Percentiles rank a stretch among this genome's conserved stretches.
phyloP scores from a whole-genome alignment of 805 yeast genomes.

The Blastobotrys muscicola region DNA sequence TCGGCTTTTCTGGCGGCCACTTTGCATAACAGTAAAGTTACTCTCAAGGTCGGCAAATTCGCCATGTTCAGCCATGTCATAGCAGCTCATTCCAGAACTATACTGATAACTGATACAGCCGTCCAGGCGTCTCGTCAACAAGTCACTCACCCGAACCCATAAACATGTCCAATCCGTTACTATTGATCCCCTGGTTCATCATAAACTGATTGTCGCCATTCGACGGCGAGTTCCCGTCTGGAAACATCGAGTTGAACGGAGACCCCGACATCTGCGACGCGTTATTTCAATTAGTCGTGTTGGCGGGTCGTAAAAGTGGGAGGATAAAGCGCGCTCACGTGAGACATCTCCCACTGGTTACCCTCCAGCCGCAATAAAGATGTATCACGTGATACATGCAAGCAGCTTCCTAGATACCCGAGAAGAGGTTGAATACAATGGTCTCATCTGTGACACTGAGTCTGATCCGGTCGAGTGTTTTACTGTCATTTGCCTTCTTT shows the following conservation, averaged over 20 bases:
- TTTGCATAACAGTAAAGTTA: too few species aligned
- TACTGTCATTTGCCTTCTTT: slow-evolving; percentile 22
- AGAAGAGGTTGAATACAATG: slow-evolving; percentile 5
- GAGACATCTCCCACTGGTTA: not conserved
- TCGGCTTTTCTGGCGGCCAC: too few species aligned
- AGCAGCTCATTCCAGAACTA: too few species aligned
- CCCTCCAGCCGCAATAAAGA: not conserved
- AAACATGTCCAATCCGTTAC: slow-evolving; percentile 3
- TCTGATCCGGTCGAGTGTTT: slow-evolving; percentile 17
- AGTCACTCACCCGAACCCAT: slow-evolving; percentile 1
- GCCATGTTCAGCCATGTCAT: too few species aligned
- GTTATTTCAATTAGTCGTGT: too few species aligned
- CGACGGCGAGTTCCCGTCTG: not conserved
- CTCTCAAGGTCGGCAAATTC: too few species aligned
- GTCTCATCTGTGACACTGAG: slow-evolving; percentile 17
- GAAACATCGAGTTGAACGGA: not conserved
- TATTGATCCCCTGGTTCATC: slow-evolving; percentile 3
- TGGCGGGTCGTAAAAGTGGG: not conserved
- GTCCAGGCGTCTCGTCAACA: too few species aligned
- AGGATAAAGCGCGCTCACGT: slow-evolving; percentile 2
- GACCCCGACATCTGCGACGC: not conserved
- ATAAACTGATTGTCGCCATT: slow-evolving; percentile 1
- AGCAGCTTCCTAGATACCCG: not conserved
- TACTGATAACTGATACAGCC: too few species aligned
- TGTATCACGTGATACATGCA: too few species aligned